Evolutionary conservation across 2,329 filamentous ascomycete species (phyloP), one percentile per base, ranked within the genome.

Genomic region (Cercospora berteroae): DNA sequence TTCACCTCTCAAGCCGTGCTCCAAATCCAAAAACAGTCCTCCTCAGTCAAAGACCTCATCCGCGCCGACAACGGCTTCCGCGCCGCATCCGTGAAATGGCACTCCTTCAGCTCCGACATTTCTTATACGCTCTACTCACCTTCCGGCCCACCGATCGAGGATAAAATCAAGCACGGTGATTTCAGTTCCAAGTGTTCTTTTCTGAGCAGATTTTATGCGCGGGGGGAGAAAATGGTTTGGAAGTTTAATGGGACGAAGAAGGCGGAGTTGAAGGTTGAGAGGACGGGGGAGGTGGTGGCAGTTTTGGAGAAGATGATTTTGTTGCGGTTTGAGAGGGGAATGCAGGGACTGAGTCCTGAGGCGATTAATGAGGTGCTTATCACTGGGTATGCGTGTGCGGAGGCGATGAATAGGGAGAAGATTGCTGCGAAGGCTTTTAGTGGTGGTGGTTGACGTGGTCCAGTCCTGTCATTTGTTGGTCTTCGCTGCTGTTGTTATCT

Each of bases 341-440:
- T 52, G 48, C 9, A 27, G 18, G 58, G 42, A 5, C 6, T 60
- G 58, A 44, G 58, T 36, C 18, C 20, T n/a, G 58, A 39, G 23
- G 58, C 58, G 12, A 23, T 60, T 16, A 36, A 60, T 29, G 58
- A 60, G 58, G 42, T 60, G 36, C 16, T 60, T 13, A 25, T 60
- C 31, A 27, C 58, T 6, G 58, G 33, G 2, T 60, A 27, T 60
- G 58, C 58, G 10, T 39, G 36, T 39, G 20, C 33, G 58, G 58
- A 60, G 58, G 23, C 42, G 58, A 42, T 42, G 31, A 29, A 27
- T 9, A 25, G 58, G 31, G 58, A 60, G n/a, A 29, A 27, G 58
- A 60, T 42, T 5, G 58, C 31, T 7, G 18, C 2, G 13, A 23
- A 60, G 23, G 33, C 29, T 60, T 72, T 72, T 27, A 25, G 13